Conservation (phyloP, 2,329 filamentous ascomycete species). For the Pezicula radicicola region DNA sequence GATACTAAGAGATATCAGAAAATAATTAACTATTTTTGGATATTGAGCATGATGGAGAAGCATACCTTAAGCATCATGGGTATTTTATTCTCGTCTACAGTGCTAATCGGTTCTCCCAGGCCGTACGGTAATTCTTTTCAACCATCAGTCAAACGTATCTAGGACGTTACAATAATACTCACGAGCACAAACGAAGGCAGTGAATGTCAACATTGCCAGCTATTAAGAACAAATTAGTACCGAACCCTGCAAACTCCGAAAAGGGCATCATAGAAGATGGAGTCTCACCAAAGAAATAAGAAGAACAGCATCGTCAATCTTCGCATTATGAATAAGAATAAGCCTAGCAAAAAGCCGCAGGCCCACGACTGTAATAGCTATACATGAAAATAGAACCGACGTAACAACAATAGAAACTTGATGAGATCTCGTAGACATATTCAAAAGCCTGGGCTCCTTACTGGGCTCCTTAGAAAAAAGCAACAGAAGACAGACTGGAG, state of each 20-base stretch:
- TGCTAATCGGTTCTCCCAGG: background rate
- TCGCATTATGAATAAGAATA: background rate
- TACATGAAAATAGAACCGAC: background rate
- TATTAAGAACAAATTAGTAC: background rate
- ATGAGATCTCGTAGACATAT: background rate
- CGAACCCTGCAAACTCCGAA: background rate
- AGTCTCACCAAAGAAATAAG: background rate
- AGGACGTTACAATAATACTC: background rate
- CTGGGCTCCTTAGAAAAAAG: no score
- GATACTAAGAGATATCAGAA: background rate
- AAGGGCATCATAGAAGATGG: background rate
- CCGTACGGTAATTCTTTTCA: background rate
- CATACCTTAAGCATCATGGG: background rate
- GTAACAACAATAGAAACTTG: background rate
- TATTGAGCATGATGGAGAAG: background rate
- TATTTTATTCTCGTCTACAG: background rate
- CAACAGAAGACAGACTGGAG: no score
- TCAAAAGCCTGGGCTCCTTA: no score
- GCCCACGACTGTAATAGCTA: background rate
- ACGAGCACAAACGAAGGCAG: background rate
- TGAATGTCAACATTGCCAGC: background rate
- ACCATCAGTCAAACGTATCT: background rate
- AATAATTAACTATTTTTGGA: no score
- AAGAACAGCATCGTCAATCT: background rate
- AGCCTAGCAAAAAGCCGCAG: background rate